These are phyloP conservation scores for Drechslera avenae DNA, from an alignment of 2,329 filamentous ascomycete species.

Conservation along the genomic window DNA sequence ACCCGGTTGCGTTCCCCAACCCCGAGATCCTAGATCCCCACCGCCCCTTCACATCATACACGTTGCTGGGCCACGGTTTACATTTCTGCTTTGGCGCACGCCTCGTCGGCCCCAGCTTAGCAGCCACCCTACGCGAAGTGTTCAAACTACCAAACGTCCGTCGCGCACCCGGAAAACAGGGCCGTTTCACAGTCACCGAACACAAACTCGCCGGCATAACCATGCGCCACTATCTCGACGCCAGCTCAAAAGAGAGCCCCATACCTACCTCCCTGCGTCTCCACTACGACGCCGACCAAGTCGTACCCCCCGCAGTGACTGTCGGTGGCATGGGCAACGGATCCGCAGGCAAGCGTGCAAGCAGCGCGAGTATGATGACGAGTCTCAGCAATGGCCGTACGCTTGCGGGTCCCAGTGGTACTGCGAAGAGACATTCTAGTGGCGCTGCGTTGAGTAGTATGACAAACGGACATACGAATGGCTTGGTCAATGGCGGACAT, in stretches of 20 bases:
- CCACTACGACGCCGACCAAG: conserved; percentile 32
- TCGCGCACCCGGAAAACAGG: conserved; percentile 38
- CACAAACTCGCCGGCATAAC: conserved; percentile 55
- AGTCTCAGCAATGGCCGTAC: background rate
- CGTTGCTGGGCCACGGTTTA: conserved; percentile 38
- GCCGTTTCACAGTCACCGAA: conserved; percentile 51
- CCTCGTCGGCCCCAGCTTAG: conserved; percentile 35
- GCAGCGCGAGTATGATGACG: too few relatives aligned
- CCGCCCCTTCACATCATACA: conserved; percentile 41
- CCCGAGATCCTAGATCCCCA: conserved; percentile 47
- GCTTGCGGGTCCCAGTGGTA: too few relatives aligned
- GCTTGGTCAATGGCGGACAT: conserved; percentile 2
- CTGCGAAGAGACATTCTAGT: background rate
- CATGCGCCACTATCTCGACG: conserved; percentile 57
- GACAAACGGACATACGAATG: conserved; percentile 4
- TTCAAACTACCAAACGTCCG: conserved; percentile 44
- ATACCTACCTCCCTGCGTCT: conserved; percentile 38
- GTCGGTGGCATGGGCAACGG: background rate
- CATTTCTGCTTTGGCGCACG: conserved; percentile 44
- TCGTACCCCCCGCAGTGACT: conserved; percentile 2
- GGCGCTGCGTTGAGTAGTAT: background rate
- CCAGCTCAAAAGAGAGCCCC: conserved; percentile 54
- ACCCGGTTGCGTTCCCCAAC: conserved; percentile 40
- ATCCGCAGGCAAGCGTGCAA: too few relatives aligned
- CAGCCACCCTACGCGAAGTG: conserved; percentile 40